Base-by-base conservation (phyloP, 305 asterid genomes). In the Solanum aculeatissimum region DNA sequence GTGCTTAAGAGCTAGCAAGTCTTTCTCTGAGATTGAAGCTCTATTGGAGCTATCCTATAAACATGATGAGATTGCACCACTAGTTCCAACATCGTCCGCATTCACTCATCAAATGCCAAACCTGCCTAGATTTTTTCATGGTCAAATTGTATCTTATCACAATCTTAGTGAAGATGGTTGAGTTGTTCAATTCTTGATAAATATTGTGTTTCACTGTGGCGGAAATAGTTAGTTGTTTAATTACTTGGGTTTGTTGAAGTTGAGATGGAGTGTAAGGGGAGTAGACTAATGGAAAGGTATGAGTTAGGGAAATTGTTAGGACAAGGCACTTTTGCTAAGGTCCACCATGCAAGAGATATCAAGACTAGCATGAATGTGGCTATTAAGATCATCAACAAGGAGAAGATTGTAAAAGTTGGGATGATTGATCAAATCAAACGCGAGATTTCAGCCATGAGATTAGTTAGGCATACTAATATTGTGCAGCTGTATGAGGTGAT, bases 321-420 rank as follows among this genome's bases (percentile, higher is more conserved):
- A 53, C 97, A 95, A 87, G 98, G 97, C 23, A 89, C 92, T 83
- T 93, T 92, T 80, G 97, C 97, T 29, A 93, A 94, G 89, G 98
- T 94, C n/a, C 86, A 92, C 88, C 94, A 87, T 72, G 97, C 93
- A 7, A 88, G 93, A 81, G 90, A 91, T 55, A 54, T 95, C 75
- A 85, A 85, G 83, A 91, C 84, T 29, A 89, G 92, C 14, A 27
- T 23, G 43, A 90, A 88, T 49, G 95, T 92, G 53, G 98, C 98
- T 60, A 91, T 95, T 75, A 93, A 95, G 90, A 83, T 92, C 3
- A 89, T 93, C 25, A 93, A 92, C 90, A 93, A 93, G 81, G 95
- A 95, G 84, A 92, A 87, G 88, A 84, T 92, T 60, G 40, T 88
- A 86, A 93, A 89, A 84, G 92, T 87, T 74, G 97, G 97, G 69